Percentiles rank a stretch among this genome's conserved stretches.
These are phyloP conservation scores for Platismatia glauca DNA, from an alignment of 495 filamentous ascomycete species.

Conservation along the genomic window DNA sequence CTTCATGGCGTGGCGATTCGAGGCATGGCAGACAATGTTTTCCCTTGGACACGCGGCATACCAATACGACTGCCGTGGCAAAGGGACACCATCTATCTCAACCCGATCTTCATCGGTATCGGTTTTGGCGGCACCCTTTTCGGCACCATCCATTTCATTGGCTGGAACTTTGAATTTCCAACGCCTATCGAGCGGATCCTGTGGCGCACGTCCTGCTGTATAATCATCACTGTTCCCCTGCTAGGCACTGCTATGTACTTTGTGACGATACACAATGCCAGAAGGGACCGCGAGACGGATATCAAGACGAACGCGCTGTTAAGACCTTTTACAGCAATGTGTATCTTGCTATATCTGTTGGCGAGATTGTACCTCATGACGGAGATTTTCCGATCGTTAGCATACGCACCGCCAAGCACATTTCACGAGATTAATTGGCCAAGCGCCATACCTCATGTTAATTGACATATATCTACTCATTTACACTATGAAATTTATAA, in stretches of 20 bases:
- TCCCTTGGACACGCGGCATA: constrained; percentile 13
- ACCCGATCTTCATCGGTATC: constrained; percentile 10
- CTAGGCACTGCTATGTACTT: constrained; percentile 6
- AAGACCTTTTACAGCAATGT: background rate
- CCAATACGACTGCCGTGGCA: background rate
- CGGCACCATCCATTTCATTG: constrained; percentile 16
- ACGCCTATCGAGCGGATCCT: constrained; percentile 11
- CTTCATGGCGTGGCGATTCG: constrained; percentile 14
- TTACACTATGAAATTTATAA: too few species aligned
- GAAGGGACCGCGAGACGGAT: background rate
- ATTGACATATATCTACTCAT: background rate
- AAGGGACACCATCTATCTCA: constrained; percentile 1
- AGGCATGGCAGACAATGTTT: constrained; percentile 8
- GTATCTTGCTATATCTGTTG: constrained; percentile 15
- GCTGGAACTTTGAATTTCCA: constrained; percentile 21
- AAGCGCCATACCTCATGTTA: constrained; percentile 14
- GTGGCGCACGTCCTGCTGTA: constrained; percentile 12
- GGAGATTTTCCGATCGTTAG: constrained; percentile 26
- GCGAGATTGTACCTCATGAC: constrained; percentile 25
- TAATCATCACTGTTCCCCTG: background rate
- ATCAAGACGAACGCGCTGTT: background rate
- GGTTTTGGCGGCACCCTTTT: constrained; percentile 13
- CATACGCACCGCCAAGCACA: constrained; percentile 20
- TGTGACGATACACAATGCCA: background rate
- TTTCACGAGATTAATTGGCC: constrained; percentile 19